phyloP scores from a whole-genome alignment of 805 yeast species.

The Middelhovenomyces tepae region DNA sequence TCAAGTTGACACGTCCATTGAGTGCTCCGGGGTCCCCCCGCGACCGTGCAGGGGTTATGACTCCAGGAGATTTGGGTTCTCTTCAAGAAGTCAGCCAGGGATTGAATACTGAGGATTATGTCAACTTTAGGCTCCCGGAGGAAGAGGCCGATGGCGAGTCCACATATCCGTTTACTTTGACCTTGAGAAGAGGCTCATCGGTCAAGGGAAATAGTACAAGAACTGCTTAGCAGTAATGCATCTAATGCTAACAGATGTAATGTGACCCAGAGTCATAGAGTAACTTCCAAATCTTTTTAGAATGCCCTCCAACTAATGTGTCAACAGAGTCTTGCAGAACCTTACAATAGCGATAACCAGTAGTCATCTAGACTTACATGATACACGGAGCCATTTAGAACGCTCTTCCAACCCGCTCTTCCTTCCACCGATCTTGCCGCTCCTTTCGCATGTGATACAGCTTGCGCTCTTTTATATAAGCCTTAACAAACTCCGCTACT shows the following conservation, averaged over 20 bases:
- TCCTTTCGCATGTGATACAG: constrained; percentile 39
- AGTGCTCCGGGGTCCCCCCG: constrained; percentile 98
- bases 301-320: too few species aligned
- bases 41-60: constrained; percentile 67
- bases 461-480: constrained; percentile 35
- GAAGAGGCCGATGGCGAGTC: constrained; percentile 29
- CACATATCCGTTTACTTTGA: constrained; percentile 22
- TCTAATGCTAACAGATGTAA: too few species aligned
- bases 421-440: constrained; percentile 39
- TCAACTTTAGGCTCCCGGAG: constrained; percentile 34
- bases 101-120: constrained; percentile 64
- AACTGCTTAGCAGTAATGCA: too few species aligned
- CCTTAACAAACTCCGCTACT: constrained; percentile 33
- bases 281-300: too few species aligned
- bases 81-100: constrained; percentile 79
- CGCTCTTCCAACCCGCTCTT: constrained; percentile 37
- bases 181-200: too few species aligned
- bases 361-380: too few species aligned
- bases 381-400: too few species aligned
- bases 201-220: too few species aligned
- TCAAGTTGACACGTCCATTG: constrained; percentile 78
- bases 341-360: too few species aligned
- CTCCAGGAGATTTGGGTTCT: constrained; percentile 98
- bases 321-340: too few species aligned
- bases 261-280: too few species aligned